Conservation (phyloP, 192 early-diverging fungal genomes). For the Coemansia sp. region DNA sequence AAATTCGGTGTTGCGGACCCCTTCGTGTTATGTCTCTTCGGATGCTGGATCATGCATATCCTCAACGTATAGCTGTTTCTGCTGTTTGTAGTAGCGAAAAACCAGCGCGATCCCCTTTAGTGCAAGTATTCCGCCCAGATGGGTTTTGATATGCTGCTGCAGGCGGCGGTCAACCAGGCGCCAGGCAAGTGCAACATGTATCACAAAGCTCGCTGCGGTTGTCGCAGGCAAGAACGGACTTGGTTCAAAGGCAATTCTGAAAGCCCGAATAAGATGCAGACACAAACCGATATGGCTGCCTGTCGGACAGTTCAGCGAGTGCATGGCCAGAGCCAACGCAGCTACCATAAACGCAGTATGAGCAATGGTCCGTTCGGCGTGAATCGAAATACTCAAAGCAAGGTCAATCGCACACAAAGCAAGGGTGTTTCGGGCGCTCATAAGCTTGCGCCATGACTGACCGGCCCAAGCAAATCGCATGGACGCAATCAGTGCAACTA, state of each 20-base stretch:
- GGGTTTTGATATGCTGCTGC: neutral
- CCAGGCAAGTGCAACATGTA: neutral
- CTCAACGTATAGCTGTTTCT: neutral
- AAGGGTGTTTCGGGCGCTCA: neutral
- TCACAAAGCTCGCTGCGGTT: neutral
- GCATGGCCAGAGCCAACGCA: neutral
- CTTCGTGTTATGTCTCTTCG: neutral
- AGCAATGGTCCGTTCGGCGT: neutral
- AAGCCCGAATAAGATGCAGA: neutral
- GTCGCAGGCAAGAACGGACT: neutral
- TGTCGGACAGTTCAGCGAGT: neutral
- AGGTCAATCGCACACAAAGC: neutral
- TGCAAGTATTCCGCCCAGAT: neutral
- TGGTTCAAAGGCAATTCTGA: neutral
- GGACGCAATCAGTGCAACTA: neutral
- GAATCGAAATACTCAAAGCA: neutral
- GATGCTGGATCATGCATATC: neutral
- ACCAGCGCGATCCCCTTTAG: neutral
- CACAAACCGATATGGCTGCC: neutral
- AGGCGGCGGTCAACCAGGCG: neutral
- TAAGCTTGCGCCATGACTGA: neutral
- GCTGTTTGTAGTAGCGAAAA: neutral
- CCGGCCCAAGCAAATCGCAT: neutral
- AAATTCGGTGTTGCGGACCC: neutral
- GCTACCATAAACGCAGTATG: neutral